Conservation (phyloP, 2,329 filamentous ascomycete genomes). For the Emmonsia crescens region DNA sequence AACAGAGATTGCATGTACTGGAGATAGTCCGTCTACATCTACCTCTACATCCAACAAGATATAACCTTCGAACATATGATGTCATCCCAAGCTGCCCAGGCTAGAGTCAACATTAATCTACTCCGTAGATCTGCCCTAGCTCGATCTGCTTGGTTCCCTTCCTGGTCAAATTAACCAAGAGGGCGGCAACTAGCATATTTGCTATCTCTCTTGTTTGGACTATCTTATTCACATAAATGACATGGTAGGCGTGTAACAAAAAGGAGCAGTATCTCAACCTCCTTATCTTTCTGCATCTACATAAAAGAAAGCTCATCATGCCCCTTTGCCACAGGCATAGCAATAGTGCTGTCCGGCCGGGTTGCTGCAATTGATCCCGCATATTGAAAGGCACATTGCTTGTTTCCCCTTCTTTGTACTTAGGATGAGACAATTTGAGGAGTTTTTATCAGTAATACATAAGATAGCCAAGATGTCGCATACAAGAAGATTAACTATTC, state of each 20-base stretch:
- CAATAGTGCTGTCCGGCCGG: background rate
- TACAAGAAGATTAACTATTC: too few species aligned
- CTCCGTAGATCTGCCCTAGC: too few species aligned
- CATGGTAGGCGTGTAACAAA: background rate
- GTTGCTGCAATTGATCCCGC: background rate
- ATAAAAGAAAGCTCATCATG: background rate
- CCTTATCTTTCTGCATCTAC: background rate
- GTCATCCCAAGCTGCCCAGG: too few species aligned
- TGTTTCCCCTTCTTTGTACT: background rate
- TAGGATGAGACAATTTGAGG: background rate
- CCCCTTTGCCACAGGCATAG: background rate
- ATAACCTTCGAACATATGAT: too few species aligned
- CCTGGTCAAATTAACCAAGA: too few species aligned
- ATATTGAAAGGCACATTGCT: background rate
- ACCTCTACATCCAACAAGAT: too few species aligned
- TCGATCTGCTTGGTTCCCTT: too few species aligned
- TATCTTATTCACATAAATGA: background rate
- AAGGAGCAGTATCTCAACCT: background rate
- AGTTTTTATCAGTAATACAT: background rate
- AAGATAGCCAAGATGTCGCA: background rate
- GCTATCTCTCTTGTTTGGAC: background rate
- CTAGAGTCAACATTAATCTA: too few species aligned
- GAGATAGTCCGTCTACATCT: too few species aligned
- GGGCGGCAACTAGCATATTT: too few species aligned
- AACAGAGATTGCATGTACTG: too few species aligned